Evolutionary conservation across 192 early-diverging fungal species (phyloP).

Genomic region (Backusella westeae): DNA sequence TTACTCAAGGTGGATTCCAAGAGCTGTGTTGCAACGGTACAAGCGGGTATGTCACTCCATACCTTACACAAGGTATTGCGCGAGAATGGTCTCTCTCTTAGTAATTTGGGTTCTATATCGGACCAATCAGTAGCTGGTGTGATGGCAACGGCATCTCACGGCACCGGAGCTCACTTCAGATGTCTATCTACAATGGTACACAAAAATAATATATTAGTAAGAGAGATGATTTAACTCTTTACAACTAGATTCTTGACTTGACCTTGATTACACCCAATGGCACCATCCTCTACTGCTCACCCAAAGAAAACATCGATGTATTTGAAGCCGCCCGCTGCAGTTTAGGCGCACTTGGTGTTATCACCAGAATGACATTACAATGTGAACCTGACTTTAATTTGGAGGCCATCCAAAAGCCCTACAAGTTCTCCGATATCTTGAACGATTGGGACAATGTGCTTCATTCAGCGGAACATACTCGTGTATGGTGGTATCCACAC

Average conservation of each 20-base stretch:
- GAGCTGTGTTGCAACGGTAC: conserved; percentile 52
- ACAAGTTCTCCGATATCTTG: conserved; percentile 53
- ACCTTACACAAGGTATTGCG: conserved; percentile 55
- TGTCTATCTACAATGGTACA: conserved; percentile 58
- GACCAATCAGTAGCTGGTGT: conserved; percentile 73
- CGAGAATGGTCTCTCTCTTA: conserved; percentile 59
- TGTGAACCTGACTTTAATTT: conserved; percentile 63
- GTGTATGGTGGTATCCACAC: conserved; percentile 81
- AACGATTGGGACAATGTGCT: conserved; percentile 48
- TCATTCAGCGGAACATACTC: conserved; percentile 68
- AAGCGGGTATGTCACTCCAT: conserved; percentile 64
- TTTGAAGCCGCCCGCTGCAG: conserved; percentile 69
- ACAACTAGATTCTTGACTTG: conserved; percentile 44
- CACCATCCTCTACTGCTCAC: conserved; percentile 49
- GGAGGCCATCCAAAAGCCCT: conserved; percentile 65
- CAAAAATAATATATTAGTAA: too few relatives aligned
- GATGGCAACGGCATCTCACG: conserved; percentile 73
- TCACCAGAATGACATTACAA: conserved; percentile 64
- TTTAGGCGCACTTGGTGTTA: conserved; percentile 67
- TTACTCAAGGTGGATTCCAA: conserved; percentile 50
- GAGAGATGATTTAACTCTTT: background rate
- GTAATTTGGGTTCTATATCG: conserved; percentile 69
- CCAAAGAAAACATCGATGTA: conserved; percentile 42
- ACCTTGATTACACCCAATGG: conserved; percentile 63
- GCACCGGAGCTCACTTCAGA: conserved; percentile 62